Evolutionary conservation across 805 yeast species (phyloP).

Genomic region (Spencermartinsiella europaea): DNA sequence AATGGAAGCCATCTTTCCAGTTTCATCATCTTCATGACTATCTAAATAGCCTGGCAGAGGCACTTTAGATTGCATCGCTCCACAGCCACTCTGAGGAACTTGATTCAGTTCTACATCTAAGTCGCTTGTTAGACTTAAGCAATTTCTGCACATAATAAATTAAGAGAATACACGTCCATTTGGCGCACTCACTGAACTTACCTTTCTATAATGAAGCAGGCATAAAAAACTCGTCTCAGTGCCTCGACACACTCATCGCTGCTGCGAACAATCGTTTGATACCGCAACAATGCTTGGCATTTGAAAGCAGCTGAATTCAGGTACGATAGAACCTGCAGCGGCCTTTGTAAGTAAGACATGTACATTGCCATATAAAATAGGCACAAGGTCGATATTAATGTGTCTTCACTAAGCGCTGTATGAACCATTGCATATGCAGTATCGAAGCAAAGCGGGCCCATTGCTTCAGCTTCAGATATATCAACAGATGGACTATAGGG

Average conservation of each 20-base stretch:
- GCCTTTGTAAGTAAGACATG: slow-evolving; percentile 12
- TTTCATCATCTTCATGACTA: slow-evolving; percentile 12
- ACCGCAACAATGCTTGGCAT: slow-evolving; percentile 8
- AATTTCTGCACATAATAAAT: too few relatives aligned
- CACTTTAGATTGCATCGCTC: slow-evolving; percentile 9
- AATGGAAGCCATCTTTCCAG: slow-evolving; percentile 10
- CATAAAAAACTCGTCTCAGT: slow-evolving; percentile 10
- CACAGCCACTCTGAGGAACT: slow-evolving; percentile 17
- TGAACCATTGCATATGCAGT: slow-evolving; percentile 6
- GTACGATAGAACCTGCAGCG: slow-evolving; percentile 11
- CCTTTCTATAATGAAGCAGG: slow-evolving; percentile 13
- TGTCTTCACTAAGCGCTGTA: slow-evolving; percentile 3
- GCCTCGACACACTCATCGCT: slow-evolving; percentile 6
- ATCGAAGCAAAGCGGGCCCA: slow-evolving; percentile 1
- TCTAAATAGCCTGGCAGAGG: slow-evolving; percentile 9
- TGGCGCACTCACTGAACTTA: too few relatives aligned
- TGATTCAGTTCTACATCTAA: slow-evolving; percentile 13
- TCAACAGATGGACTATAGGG: too few relatives aligned
- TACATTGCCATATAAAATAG: slow-evolving; percentile 10
- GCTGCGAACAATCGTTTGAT: slow-evolving; percentile 1
- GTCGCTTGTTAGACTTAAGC: too few relatives aligned
- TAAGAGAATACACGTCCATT: too few relatives aligned
- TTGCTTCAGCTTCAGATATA: too few relatives aligned
- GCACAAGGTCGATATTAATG: slow-evolving; percentile 7
- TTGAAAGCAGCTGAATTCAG: slow-evolving; percentile 10